Evolutionary conservation across 2,329 filamentous ascomycete genomes (phyloP).

Genomic region (Venturiaceae sp.): DNA sequence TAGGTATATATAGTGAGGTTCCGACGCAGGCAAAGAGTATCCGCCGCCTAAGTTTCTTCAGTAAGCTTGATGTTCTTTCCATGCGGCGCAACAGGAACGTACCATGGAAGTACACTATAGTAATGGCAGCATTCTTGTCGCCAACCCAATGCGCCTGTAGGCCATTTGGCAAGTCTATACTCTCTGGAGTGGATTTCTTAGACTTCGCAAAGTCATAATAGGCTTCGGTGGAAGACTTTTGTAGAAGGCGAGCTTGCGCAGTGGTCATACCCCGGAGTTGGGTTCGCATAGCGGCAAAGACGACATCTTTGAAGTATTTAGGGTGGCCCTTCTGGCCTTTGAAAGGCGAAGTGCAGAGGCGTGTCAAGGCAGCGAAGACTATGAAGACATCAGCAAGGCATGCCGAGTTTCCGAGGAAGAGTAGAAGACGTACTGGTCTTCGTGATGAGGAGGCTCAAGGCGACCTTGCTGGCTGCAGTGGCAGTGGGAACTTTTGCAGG

Average conservation of each 20-base stretch:
- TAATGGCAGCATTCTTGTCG: neutral
- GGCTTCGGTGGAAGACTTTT: constrained; percentile 18
- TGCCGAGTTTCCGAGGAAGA: constrained; percentile 10
- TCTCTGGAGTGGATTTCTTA: neutral
- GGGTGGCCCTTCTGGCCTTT: constrained; percentile 23
- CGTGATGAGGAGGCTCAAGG: neutral
- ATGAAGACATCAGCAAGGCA: constrained; percentile 5
- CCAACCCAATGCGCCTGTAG: constrained; percentile 8
- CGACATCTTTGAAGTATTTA: constrained; percentile 26
- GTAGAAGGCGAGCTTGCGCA: constrained; percentile 24
- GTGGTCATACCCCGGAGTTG: constrained; percentile 20
- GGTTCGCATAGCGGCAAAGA: constrained; percentile 20
- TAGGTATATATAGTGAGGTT: constrained; percentile 41
- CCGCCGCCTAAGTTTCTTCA: constrained; percentile 38
- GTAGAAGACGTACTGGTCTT: constrained; percentile 17
- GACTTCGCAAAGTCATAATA: neutral
- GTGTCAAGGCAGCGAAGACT: constrained; percentile 23
- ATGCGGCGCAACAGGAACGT: neutral
- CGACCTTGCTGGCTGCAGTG: neutral
- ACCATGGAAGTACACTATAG: constrained; percentile 7
- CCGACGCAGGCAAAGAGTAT: constrained; percentile 38
- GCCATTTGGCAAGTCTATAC: neutral
- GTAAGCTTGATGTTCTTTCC: neutral
- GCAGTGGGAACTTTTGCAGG: neutral
- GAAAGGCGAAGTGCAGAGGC: constrained; percentile 25